Evolutionary conservation across 495 filamentous ascomycete species (phyloP).

Genomic region (Penicillium ochrochloron): DNA sequence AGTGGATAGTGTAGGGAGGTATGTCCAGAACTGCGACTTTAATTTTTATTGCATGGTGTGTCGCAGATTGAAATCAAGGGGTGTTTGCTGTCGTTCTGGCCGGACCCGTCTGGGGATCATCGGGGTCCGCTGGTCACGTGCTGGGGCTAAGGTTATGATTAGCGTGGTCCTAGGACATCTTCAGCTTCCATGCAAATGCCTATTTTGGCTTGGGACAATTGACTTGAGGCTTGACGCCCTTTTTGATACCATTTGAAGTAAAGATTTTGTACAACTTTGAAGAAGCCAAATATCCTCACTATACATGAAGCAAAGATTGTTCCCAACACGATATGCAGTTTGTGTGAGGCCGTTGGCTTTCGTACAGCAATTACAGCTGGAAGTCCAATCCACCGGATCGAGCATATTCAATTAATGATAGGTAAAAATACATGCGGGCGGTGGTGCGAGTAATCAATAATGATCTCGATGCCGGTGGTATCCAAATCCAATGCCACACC

Average conservation of each 20-base stretch:
- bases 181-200: neutral
- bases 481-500: constrained; percentile 13
- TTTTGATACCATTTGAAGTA: neutral
- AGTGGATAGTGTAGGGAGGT: constrained; percentile 9
- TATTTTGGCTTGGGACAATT: neutral
- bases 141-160: neutral
- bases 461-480: neutral
- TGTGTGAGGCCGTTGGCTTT: neutral
- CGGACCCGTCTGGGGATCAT: constrained; percentile 14
- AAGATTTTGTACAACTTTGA: neutral
- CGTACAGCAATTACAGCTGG: neutral
- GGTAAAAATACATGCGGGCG: constrained; percentile 29
- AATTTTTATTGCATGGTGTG: constrained; percentile 11
- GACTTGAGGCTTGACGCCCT: no score
- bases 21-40: constrained; percentile 5
- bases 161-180: neutral
- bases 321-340: neutral
- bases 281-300: neutral
- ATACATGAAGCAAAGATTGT: neutral
- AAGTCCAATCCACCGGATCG: constrained; percentile 1
- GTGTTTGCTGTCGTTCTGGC: constrained; percentile 13
- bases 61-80: constrained; percentile 20
- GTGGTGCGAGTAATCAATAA: constrained; percentile 11
- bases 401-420: constrained; percentile 22
- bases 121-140: constrained; percentile 20